Evolutionary conservation across 768 basidiomycete genomes (phyloP).

Genomic region (Dendrothele bispora): DNA sequence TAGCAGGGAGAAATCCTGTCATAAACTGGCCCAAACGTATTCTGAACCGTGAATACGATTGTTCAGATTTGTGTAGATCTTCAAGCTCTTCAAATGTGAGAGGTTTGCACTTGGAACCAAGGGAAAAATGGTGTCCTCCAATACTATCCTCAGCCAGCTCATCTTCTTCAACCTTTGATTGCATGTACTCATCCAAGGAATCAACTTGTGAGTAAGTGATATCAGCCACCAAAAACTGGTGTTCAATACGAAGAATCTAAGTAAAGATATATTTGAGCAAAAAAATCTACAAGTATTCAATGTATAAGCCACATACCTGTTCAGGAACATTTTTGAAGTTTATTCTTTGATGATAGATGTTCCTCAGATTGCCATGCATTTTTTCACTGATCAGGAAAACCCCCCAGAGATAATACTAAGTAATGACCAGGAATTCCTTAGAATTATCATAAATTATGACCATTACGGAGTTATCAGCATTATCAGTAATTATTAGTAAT

Average conservation of each 20-base stretch:
- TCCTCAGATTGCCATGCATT: constrained; percentile 29
- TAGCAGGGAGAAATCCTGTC: not conserved
- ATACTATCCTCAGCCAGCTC: not conserved
- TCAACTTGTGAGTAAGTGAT: not conserved
- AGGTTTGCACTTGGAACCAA: not conserved
- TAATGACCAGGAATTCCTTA: too few species aligned
- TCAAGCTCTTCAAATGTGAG: not conserved
- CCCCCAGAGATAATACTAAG: too few species aligned
- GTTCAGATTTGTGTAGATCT: not conserved
- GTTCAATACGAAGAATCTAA: not conserved
- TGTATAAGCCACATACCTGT: constrained; percentile 22
- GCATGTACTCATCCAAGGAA: not conserved
- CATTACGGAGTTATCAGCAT: too few species aligned
- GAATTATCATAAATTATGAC: too few species aligned
- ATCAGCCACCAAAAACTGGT: not conserved
- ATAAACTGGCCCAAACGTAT: not conserved
- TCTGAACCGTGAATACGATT: not conserved
- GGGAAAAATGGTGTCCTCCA: not conserved
- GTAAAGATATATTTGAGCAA: not conserved
- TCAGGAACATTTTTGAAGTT: constrained; percentile 32
- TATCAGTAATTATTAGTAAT: too few species aligned
- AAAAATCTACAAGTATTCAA: not conserved
- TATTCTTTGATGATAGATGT: constrained; percentile 23
- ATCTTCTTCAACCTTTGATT: not conserved
- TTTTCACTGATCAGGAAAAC: constrained; percentile 35